Evolutionary conservation across 495 filamentous ascomycete genomes (phyloP).

Genomic region (Choiromyces venosus): DNA sequence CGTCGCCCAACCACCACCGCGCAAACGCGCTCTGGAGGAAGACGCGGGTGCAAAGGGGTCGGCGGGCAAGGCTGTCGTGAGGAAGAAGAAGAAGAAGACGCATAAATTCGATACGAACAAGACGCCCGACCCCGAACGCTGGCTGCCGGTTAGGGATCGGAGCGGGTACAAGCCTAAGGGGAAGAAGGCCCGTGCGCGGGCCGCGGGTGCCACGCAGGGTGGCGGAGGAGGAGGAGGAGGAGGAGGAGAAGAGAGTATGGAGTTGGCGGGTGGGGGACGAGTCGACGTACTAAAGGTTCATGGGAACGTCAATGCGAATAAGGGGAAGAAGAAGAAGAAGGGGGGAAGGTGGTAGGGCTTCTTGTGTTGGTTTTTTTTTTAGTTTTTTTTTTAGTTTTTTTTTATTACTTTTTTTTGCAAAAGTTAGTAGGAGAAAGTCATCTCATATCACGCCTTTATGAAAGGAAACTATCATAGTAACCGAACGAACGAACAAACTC

Average conservation of each 20-base stretch:
- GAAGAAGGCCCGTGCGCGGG: slow-evolving; percentile 78
- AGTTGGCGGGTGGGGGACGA: slow-evolving; percentile 57
- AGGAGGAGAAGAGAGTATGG: slow-evolving; percentile 65
- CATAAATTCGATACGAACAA: slow-evolving; percentile 72
- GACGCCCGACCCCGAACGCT: slow-evolving; percentile 79
- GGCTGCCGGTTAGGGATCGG: slow-evolving; percentile 83
- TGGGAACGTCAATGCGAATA: slow-evolving; percentile 47
- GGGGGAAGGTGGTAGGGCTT: slow-evolving; percentile 54
- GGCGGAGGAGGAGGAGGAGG: slow-evolving; percentile 77
- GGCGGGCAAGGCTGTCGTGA: slow-evolving; percentile 49
- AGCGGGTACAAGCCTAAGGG: slow-evolving; percentile 83
- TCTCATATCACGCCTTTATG: too few species aligned
- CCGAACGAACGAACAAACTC: too few species aligned
- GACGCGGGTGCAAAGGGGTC: slow-evolving; percentile 43
- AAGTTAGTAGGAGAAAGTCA: too few species aligned
- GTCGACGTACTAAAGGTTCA: slow-evolving; percentile 55
- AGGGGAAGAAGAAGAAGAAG: slow-evolving; percentile 67
- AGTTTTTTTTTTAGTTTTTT: not conserved
- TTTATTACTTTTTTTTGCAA: not conserved
- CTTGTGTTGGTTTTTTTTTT: slow-evolving; percentile 14
- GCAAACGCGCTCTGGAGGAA: slow-evolving; percentile 57
- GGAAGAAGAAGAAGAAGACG: slow-evolving; percentile 62
- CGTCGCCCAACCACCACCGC: slow-evolving; percentile 57
- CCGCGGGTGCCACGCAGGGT: slow-evolving; percentile 70
- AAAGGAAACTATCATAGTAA: too few species aligned